phyloP scores from a whole-genome alignment of 2,329 filamentous ascomycete species.

The Cordyceps tenuipes region DNA sequence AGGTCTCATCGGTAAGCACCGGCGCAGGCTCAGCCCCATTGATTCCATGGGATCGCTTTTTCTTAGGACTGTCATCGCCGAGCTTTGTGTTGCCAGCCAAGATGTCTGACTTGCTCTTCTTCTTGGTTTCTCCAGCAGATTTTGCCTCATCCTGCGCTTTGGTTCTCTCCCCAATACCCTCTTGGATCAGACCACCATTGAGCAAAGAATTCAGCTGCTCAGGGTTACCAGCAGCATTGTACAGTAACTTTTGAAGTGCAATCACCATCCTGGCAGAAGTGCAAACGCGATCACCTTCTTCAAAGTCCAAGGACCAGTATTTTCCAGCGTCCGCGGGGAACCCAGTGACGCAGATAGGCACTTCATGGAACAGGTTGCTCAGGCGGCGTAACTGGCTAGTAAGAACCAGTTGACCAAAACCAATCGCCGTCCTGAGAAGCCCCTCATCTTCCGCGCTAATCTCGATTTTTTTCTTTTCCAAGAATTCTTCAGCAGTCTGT shows the following conservation, averaged over 20 bases:
- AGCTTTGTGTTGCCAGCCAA: constrained; percentile 37
- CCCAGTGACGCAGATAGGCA: constrained; percentile 62
- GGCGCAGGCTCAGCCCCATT: constrained; percentile 18
- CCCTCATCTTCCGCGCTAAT: constrained; percentile 53
- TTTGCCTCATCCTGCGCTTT: constrained; percentile 20
- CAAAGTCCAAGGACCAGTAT: constrained; percentile 59
- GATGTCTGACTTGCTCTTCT: constrained; percentile 17
- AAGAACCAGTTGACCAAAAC: constrained; percentile 51
- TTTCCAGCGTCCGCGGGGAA: constrained; percentile 55
- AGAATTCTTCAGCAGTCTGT: constrained; percentile 58
- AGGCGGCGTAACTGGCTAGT: constrained; percentile 55
- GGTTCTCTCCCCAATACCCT: constrained; percentile 29
- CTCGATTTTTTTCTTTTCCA: constrained; percentile 50
- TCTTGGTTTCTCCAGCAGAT: constrained; percentile 10
- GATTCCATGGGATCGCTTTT: constrained; percentile 24
- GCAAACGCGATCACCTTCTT: constrained; percentile 38
- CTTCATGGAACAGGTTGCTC: constrained; percentile 64
- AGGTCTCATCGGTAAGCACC: constrained; percentile 17
- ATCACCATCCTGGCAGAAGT: constrained; percentile 43
- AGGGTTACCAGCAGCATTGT: constrained; percentile 34
- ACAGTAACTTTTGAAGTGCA: constrained; percentile 44
- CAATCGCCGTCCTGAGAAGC: constrained; percentile 57
- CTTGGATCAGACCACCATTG: constrained; percentile 35
- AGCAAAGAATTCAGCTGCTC: constrained; percentile 39
- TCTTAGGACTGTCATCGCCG: constrained; percentile 28